phyloP scores from a whole-genome alignment of 495 filamentous ascomycete species.

The Neurospora sp. region DNA sequence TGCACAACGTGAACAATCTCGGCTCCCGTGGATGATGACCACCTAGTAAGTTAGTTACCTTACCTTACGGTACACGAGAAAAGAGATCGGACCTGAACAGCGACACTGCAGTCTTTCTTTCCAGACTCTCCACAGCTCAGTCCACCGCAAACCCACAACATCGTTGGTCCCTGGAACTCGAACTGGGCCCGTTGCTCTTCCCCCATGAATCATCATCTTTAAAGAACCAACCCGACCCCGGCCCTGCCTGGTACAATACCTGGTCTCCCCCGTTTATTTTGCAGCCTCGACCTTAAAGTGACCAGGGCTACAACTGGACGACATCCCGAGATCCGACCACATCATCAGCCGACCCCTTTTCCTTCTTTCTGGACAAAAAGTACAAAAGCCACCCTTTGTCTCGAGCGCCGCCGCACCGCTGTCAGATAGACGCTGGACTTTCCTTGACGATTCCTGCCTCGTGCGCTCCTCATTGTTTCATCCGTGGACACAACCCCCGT shows the following conservation, averaged over 20 bases:
- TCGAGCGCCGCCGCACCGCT: neutral
- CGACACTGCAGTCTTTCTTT: neutral
- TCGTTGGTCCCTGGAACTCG: neutral
- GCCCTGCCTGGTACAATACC: neutral
- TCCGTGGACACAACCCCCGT: neutral
- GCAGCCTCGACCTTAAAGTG: neutral
- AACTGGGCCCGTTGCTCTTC: neutral
- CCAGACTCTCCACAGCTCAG: neutral
- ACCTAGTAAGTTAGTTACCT: neutral
- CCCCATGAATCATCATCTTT: neutral
- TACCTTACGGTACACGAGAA: neutral
- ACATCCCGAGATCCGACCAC: neutral
- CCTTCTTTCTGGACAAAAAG: neutral
- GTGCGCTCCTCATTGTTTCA: neutral
- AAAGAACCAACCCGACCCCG: neutral
- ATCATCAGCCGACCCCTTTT: neutral
- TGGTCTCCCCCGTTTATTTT: neutral
- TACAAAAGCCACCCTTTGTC: neutral
- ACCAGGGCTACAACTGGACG: neutral
- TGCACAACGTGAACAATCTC: neutral
- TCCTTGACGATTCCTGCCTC: neutral
- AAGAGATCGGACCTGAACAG: neutral
- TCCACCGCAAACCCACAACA: neutral
- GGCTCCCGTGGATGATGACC: neutral
- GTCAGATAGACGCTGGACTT: neutral